phyloP scores from a whole-genome alignment of 2,329 filamentous ascomycete genomes.

The Hirsutella minnesotensis region DNA sequence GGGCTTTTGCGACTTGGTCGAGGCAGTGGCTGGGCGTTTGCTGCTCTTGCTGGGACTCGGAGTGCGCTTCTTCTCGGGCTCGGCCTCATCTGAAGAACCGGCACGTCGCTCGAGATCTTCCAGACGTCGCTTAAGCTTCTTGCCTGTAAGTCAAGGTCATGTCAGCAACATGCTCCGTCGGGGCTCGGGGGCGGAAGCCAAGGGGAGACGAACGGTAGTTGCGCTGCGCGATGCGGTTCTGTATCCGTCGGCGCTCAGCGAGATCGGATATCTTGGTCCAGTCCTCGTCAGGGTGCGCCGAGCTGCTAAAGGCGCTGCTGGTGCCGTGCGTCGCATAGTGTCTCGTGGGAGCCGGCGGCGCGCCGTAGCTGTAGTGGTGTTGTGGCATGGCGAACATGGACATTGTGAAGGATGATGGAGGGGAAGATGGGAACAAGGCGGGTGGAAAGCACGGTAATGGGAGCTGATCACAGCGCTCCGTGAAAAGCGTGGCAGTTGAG shows the following conservation, averaged over 20 bases:
- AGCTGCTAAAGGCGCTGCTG: conserved; percentile 89
- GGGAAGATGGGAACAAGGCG: not conserved
- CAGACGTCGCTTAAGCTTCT: conserved; percentile 84
- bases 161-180: not conserved
- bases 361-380: conserved; percentile 20
- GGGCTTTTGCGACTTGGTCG: conserved; percentile 12
- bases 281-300: conserved; percentile 91
- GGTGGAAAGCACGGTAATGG: not conserved
- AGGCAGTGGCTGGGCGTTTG: conserved; percentile 23
- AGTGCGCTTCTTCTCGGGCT: conserved; percentile 25
- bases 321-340: conserved; percentile 65
- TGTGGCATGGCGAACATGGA: conserved; percentile 24
- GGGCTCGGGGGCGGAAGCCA: too few species aligned
- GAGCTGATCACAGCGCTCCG: not conserved
- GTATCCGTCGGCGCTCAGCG: conserved; percentile 83
- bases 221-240: conserved; percentile 94
- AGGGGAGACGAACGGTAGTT: conserved; percentile 67
- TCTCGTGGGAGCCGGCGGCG: conserved; percentile 33
- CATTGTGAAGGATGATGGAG: conserved; percentile 15
- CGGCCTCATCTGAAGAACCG: conserved; percentile 39
- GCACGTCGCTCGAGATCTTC: conserved; percentile 76
- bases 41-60: conserved; percentile 26
- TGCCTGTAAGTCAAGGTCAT: conserved; percentile 42
- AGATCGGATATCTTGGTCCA: conserved; percentile 99
- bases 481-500: not conserved